Evolutionary conservation across 1,139 yeast species (phyloP).

Genomic region (Sugiyamaella sp.): DNA sequence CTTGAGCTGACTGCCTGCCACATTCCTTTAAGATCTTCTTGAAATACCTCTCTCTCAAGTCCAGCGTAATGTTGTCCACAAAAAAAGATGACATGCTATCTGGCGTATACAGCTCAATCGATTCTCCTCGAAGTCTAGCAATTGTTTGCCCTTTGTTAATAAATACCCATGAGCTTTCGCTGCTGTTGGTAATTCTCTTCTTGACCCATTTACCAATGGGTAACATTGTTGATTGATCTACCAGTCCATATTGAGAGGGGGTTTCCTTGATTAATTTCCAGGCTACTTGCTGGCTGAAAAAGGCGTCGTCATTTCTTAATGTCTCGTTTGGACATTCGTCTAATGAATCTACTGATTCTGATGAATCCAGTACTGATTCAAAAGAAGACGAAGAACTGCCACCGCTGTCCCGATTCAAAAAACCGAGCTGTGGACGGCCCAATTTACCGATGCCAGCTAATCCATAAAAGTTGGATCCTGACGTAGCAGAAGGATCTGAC

Average conservation of each 20-base stretch:
- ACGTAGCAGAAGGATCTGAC: slow-evolving; percentile 5
- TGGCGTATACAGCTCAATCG: slow-evolving; percentile 21
- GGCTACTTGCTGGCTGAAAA: slow-evolving; percentile 16
- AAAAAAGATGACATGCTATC: slow-evolving; percentile 15
- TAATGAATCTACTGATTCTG: neutral
- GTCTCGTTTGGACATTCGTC: neutral
- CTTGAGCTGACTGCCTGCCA: slow-evolving; percentile 3
- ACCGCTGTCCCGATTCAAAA: slow-evolving; percentile 1
- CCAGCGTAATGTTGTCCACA: slow-evolving; percentile 24
- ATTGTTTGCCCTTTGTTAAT: slow-evolving; percentile 20
- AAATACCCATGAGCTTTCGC: slow-evolving; percentile 25
- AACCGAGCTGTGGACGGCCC: slow-evolving; percentile 10
- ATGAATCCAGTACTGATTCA: slow-evolving; percentile 3
- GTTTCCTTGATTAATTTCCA: slow-evolving; percentile 18
- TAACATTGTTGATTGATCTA: slow-evolving; percentile 26
- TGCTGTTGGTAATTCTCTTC: slow-evolving; percentile 16
- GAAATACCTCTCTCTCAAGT: slow-evolving; percentile 19
- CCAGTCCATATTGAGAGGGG: slow-evolving; percentile 16
- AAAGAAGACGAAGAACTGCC: slow-evolving; percentile 11
- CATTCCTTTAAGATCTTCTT: slow-evolving; percentile 15
- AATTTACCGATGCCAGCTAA: slow-evolving; percentile 6
- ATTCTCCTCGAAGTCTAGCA: slow-evolving; percentile 23
- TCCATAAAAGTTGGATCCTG: slow-evolving; percentile 10
- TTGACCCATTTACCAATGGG: slow-evolving; percentile 27
- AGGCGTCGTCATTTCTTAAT: neutral